Base-by-base conservation (phyloP, 805 yeast species). In the Ogataea nitratoaversa region DNA sequence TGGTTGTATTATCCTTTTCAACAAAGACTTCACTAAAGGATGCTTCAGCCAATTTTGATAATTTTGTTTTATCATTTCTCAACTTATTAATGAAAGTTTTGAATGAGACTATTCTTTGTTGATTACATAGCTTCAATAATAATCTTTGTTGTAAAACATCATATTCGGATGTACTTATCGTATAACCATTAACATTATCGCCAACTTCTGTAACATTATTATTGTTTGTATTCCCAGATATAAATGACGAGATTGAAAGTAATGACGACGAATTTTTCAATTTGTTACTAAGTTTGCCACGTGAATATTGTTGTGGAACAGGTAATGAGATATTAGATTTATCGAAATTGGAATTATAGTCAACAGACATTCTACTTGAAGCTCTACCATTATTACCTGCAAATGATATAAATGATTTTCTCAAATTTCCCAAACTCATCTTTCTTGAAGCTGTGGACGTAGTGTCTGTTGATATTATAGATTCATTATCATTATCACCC, bases 261-360 rank as follows among this genome's bases (percentile, higher is more conserved):
- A 76, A 54, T 4, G 80, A 73, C 2, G 73, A 62, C 22, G 76
- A 71, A 40, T 73, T 75, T 48, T 69, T 68, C 34, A 80, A 59
- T 49, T 76, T 80, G 42, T 69, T 67, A 47, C 71, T 68, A 38
- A 80, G 62, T 45, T 77, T 79, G 44, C 72, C 78, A 27, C 78
- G 66, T 13, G 84, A 72, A 11, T 68, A 70, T 29, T 71, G 73
- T 41, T 73, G 76, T 6, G 82, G 79, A 4, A 73, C 67, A 1
- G 86, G 87, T 41, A 76, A 58, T 4, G 85, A 79, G 13, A 80
- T 79, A 61, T 65, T 66, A 7, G 63, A 52, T 41, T 65, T 66
- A 38, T 60, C 66, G 34, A 59, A 27, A 5, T 50, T 17, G 16
- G 54, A 9, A 53, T 54, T 13, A 56, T 60, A 49, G 52, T 63